These are phyloP conservation scores for Coelastrella sp. DNA, from an alignment of 139 green algal species.

Conservation along the genomic window DNA sequence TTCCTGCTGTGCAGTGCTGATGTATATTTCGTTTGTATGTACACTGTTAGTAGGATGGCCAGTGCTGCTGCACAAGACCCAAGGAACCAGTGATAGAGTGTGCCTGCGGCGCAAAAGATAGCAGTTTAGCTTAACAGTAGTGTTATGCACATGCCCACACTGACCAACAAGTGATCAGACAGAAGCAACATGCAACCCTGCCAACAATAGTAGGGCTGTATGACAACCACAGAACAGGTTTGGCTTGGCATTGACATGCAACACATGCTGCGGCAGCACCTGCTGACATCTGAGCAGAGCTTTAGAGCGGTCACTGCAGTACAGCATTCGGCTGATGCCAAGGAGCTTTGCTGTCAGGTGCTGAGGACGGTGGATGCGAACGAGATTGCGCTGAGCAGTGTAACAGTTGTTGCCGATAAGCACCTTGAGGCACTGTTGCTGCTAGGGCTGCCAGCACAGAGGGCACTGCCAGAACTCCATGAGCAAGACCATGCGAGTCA, in stretches of 20 bases:
- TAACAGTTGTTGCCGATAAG: too few relatives aligned
- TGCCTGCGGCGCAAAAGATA: neutral
- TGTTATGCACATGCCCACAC: neutral
- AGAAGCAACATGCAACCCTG: neutral
- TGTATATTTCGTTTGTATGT: neutral
- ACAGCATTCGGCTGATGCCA: too few relatives aligned
- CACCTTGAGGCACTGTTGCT: slow-evolving; percentile 1
- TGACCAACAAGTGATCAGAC: neutral
- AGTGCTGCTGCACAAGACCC: neutral
- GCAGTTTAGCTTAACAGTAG: too few relatives aligned
- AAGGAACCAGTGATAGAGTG: slow-evolving; percentile 3
- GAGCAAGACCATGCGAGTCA: slow-evolving; percentile 53
- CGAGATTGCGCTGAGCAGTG: too few relatives aligned
- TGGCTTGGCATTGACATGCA: too few relatives aligned
- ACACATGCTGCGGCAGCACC: too few relatives aligned
- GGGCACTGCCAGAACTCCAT: slow-evolving; percentile 50
- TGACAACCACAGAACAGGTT: too few relatives aligned
- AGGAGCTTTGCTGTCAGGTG: too few relatives aligned
- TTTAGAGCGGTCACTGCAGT: too few relatives aligned
- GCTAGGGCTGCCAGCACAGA: slow-evolving; percentile 56
- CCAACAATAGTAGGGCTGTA: too few relatives aligned
- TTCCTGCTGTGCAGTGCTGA: neutral
- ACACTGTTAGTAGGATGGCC: neutral
- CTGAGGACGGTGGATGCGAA: too few relatives aligned
- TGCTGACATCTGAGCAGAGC: too few relatives aligned